These are phyloP conservation scores for Neofusicoccum kwambonambiense DNA, from an alignment of 2,329 filamentous ascomycete genomes.

Conservation along the genomic window DNA sequence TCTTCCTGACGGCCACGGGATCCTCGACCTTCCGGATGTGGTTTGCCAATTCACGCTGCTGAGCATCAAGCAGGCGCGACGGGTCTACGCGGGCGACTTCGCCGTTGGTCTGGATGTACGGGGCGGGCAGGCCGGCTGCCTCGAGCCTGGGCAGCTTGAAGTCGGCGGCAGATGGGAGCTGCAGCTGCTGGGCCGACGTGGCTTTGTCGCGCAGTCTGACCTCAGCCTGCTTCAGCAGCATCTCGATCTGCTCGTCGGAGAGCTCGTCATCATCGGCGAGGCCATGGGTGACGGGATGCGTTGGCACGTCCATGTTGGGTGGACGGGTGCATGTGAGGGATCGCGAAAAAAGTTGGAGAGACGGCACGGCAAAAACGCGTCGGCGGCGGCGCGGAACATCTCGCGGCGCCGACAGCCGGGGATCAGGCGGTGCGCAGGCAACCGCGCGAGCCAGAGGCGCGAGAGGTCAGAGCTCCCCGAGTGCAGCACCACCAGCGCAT, in stretches of 20 bases:
- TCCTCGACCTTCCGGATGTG: constrained; percentile 55
- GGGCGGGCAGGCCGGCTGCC: constrained; percentile 47
- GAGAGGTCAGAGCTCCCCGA: neutral
- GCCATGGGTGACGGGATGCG: constrained; percentile 7
- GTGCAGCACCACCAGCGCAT: neutral
- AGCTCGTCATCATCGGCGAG: constrained; percentile 41
- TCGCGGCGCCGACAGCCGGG: neutral
- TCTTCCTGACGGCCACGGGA: constrained; percentile 48
- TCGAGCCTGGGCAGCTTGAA: constrained; percentile 54
- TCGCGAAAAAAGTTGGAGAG: constrained; percentile 1
- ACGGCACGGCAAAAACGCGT: neutral
- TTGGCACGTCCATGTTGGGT: constrained; percentile 16
- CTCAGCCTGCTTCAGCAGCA: constrained; percentile 62
- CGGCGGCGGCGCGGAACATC: constrained; percentile 3
- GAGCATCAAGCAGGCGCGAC: constrained; percentile 49
- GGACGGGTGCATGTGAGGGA: neutral
- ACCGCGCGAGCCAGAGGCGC: no score
- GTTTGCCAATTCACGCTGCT: constrained; percentile 49
- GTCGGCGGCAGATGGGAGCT: constrained; percentile 16
- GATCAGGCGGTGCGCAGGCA: neutral
- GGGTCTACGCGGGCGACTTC: constrained; percentile 55
- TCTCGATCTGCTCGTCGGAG: constrained; percentile 55
- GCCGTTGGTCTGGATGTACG: constrained; percentile 55
- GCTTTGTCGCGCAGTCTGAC: constrained; percentile 51
- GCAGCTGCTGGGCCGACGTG: constrained; percentile 24